Evolutionary conservation across 1,139 yeast genomes (phyloP), one percentile per base, ranked within the genome.

Genomic region (Pichia sp.): DNA sequence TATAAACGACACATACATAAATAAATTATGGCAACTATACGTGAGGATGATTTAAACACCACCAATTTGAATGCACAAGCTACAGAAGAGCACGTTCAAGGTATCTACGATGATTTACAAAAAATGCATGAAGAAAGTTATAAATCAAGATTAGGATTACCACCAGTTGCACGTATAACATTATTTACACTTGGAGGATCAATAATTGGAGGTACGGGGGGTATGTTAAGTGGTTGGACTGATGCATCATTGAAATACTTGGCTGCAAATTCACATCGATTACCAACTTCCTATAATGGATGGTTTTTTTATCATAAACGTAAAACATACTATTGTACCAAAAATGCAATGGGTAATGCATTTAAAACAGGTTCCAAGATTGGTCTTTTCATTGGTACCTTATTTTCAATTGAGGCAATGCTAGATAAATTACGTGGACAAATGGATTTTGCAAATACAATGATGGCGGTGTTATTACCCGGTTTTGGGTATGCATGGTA

Each of bases 231-330:
- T 31, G 91, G 95, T 2, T 80, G 80, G 59, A 75, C 76, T 54
- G 60, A 66, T 6, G 72, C 87, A 1, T 79, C 87, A 0, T 68
- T 83, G 42, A 74, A 82, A 46, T 89, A 80, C 61, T 72, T 88
- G 51, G 89, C 91, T 1, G 90, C 87, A 59, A 88, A 88, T 62
- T 87, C 95, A 14, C 96, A 88, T 63, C 69, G 96, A 46, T 71
- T 89, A 56, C 96, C 96, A 5, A 74, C 71, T 27, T 83, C 86
- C 0, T 86, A 83, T 51, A 93, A 90, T 36, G 95, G 93, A 0
- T 88, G 96, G 96, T 89, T 86, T 65, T 86, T 85, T 65, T 88
- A 89, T 68, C 95, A 88, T 68, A 88, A 87, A 68, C 77, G 89
- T 59, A 88, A 87, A 70, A 86, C 87, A 67, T 87, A 87, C 66